phyloP scores from a whole-genome alignment of 257 asterid genomes.

The Capsicum baccatum region DNA sequence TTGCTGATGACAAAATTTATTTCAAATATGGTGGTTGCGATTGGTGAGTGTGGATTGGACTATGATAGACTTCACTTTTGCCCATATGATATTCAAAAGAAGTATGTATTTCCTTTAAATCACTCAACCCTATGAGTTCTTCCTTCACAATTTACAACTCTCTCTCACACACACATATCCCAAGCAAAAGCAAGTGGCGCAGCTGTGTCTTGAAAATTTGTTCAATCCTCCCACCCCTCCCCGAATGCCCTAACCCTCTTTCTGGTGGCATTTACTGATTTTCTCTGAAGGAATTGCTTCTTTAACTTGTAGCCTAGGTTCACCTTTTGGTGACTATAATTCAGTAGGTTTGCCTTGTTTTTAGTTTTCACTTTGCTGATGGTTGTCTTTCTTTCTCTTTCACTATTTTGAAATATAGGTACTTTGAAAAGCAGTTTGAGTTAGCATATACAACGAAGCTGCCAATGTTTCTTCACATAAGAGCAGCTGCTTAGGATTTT shows the following conservation, averaged over 20 bases:
- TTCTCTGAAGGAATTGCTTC: not conserved
- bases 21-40: constrained; percentile 91
- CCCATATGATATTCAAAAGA: constrained; percentile 79
- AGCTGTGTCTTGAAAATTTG: not conserved
- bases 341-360: constrained; percentile 26
- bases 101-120: constrained; percentile 58
- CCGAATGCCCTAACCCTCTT: no score
- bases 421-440: constrained; percentile 93
- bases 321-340: not conserved
- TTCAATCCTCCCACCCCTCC: not conserved
- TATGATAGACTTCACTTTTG: constrained; percentile 96
- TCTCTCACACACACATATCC: not conserved
- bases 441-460: constrained; percentile 75
- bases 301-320: not conserved
- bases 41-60: constrained; percentile 98
- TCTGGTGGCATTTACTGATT: not conserved
- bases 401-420: constrained; percentile 51
- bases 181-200: not conserved
- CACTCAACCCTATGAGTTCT: not conserved
- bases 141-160: not conserved
- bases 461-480: constrained; percentile 98
- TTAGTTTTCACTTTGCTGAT: constrained; percentile 25
- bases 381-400: constrained; percentile 17
- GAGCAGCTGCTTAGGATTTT: constrained; percentile 94
- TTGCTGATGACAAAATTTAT: constrained; percentile 30